Base-by-base conservation (phyloP, 2,329 filamentous ascomycete species). In the Paraphaeosphaeria minitans region DNA sequence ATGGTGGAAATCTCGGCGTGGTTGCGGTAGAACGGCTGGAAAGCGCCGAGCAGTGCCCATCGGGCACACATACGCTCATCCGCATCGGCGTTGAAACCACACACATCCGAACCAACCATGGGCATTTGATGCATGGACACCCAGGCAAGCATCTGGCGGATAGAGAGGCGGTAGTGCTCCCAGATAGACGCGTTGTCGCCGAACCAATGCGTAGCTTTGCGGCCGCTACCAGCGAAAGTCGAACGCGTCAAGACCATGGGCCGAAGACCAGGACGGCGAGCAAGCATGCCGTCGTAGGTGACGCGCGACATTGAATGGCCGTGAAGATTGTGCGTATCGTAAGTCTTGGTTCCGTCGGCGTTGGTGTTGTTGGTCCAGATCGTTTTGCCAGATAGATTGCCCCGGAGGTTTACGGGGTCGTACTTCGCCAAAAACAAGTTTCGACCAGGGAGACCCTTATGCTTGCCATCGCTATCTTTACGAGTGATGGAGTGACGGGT, bases 291-390 rank as follows among this genome's bases (percentile, higher is more conserved):
- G 13, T 82, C 75, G 53, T 85, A 83, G 0, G 88, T 90, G 4
- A 85, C 79, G 19, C 81, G 77, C 1, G 87, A 89, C 90, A 93
- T 93, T 87, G 91, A 82, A 67, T 85, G 84, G 1, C 91, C 91
- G 72, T 91, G 92, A 1, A 93, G 75, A 66, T 93, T 93, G 73
- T 93, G 91, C 0, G 87, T 90, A 65, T 93, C 91, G 69, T 91
- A 92, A 74, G 90, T 86, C 21, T 82, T 80, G 39, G 87, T 78
- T 1, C 89, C 89, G 58, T 89, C 87, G 43, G 86, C 82, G 72
- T 92, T 89, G 9, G 88, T 82, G 9, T 91, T 77, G 68, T 91
- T 84, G 0, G 89, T 90, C 62, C 86, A 82, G 54, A 91, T 84
- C 0, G 89, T 82, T 49, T 69, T 68, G 57, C 79, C 76, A 6